A percentile compares a stretch with the other conserved stretches of the same genome.
These are phyloP conservation scores for Yamadazyma philogaea DNA, from an alignment of 805 yeast genomes.

Conservation along the genomic window DNA sequence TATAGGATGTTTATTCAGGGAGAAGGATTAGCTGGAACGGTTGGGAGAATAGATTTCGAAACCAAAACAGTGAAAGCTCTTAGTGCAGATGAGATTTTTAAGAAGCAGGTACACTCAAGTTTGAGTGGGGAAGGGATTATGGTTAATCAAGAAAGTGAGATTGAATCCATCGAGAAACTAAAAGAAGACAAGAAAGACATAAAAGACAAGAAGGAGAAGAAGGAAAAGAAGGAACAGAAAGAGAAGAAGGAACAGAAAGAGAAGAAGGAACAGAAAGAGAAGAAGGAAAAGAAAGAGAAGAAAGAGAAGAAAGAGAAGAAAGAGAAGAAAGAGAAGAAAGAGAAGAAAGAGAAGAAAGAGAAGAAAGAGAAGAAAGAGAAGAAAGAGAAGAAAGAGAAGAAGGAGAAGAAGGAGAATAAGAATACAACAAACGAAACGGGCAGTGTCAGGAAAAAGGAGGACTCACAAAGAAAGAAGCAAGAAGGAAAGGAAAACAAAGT, in stretches of 20 bases:
- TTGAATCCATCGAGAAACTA: conserved; percentile 20
- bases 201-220: conserved; percentile 19
- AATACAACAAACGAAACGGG: no score
- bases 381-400: conserved; percentile 22
- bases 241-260: conserved; percentile 19
- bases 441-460: no score
- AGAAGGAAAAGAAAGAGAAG: conserved; percentile 12
- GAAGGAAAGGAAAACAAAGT: no score
- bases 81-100: conserved; percentile 13
- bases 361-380: conserved; percentile 10
- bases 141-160: conserved; percentile 14
- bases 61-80: conserved; percentile 12
- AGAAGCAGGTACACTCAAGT: conserved; percentile 17
- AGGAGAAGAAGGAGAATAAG: conserved; percentile 19
- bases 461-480: no score
- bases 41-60: conserved; percentile 31
- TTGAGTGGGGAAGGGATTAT: conserved; percentile 17
- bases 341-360: conserved; percentile 10
- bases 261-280: conserved; percentile 18
- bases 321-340: conserved; percentile 14
- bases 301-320: conserved; percentile 12
- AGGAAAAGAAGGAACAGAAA: conserved; percentile 9
- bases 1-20: conserved; percentile 88
- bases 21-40: conserved; percentile 77
- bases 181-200: conserved; percentile 21